phyloP scores from a whole-genome alignment of 176 grass and related monocot species.

The Areca catechu region DNA sequence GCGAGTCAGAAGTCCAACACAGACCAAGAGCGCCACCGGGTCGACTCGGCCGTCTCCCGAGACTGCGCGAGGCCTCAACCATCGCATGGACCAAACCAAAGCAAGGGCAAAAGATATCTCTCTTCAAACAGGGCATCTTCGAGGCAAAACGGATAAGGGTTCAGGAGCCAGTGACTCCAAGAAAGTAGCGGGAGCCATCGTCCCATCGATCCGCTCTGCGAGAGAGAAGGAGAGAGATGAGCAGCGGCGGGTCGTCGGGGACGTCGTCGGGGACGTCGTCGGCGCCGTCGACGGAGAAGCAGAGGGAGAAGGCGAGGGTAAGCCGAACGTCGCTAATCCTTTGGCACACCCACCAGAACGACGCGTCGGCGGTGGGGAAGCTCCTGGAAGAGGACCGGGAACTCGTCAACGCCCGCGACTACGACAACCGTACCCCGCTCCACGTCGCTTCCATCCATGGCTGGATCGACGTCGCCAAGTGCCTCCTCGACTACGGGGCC shows the following conservation, averaged over 20 bases:
- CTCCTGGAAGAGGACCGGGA: constrained; percentile 75
- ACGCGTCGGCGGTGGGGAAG: constrained; percentile 63
- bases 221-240: background rate
- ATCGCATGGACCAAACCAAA: no score
- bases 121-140: no score
- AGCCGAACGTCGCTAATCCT: constrained; percentile 90
- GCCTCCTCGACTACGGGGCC: constrained; percentile 67
- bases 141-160: no score
- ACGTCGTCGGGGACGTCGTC: constrained; percentile 17
- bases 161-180: no score
- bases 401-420: constrained; percentile 89
- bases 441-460: constrained; percentile 94
- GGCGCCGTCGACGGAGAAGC: constrained; percentile 30
- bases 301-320: constrained; percentile 75
- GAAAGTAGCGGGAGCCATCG: no score
- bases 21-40: no score
- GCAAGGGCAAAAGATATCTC: no score
- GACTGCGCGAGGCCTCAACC: no score
- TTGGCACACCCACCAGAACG: constrained; percentile 99
- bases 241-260: constrained; percentile 20
- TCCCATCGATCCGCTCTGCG: no score
- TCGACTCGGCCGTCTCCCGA: no score
- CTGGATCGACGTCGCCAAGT: constrained; percentile 71
- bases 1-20: no score
- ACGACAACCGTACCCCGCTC: constrained; percentile 93